Evolutionary conservation across 2,329 filamentous ascomycete genomes (phyloP), one percentile per base, ranked within the genome.

Genomic region (Monosporascus sp.): DNA sequence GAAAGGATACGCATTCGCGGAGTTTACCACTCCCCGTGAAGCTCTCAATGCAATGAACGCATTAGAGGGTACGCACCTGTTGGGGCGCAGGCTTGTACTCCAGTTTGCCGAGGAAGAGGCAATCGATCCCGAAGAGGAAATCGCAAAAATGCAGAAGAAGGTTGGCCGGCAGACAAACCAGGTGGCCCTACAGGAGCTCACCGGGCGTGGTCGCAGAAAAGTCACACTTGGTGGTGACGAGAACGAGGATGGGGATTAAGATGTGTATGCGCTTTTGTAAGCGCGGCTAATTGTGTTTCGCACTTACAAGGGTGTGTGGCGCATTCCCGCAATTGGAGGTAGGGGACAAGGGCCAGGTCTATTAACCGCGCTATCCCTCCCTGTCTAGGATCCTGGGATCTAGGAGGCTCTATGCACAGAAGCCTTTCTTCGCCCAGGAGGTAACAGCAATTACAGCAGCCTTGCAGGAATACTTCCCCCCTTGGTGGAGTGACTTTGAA

Each of bases 111-210:
- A 90, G 65, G 89, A 87, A 59, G 94, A 97, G 64, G 82, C 89
- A 39, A 80, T 94, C 60, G 92, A 97, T 74, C 87, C 94, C 3
- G 94, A 99, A 75, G 90, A 92, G 72, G 92, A 97, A 74, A 94
- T 99, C 68, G 87, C 89, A 69, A 93, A 90, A 76, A 96, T 99
- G 88, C 90, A 96, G 74, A 89, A 89, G 80, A 99, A 97, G 80
- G 88, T 95, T 67, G 89, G 89, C 57, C 84, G 87, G 55, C 93
- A 97, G 75, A 83, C 89, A 70, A 89, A 95, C 75, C 94, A 92
- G 75, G 88, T 97, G 65, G 89, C 89, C 63, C 77, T 96, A 66
- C 90, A 96, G 74, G 87, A 90, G 70, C 85, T 97, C 67, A 93
- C 88, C 58, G 89, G 88, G 64, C 82, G 82, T 67, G 89, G 88